Evolutionary conservation across 495 filamentous ascomycete genomes (phyloP).

Genomic region (Pseudomonodictys pantanalensis): DNA sequence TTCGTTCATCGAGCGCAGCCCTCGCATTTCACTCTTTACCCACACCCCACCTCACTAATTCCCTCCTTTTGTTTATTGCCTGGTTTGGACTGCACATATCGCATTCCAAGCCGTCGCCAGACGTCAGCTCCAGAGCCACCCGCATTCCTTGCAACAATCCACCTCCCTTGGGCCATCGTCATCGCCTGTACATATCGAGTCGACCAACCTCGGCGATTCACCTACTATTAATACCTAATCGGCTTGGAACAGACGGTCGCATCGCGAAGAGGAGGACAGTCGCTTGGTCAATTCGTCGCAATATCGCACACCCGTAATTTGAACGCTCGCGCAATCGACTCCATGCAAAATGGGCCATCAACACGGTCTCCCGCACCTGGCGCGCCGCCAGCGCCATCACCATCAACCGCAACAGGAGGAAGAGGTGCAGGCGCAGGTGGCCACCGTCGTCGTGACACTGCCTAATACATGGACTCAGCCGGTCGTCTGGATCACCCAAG

Average conservation of each 20-base stretch:
- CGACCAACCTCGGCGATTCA: neutral
- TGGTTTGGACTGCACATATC: neutral
- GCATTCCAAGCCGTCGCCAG: slow-evolving; percentile 24
- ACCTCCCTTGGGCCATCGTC: slow-evolving; percentile 8
- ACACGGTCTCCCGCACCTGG: slow-evolving; percentile 12
- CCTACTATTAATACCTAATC: slow-evolving; percentile 12
- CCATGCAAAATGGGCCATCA: slow-evolving; percentile 7
- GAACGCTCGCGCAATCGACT: neutral
- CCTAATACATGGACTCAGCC: slow-evolving; percentile 55
- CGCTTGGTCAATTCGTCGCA: neutral
- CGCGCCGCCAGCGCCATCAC: slow-evolving; percentile 7
- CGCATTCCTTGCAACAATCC: slow-evolving; percentile 29
- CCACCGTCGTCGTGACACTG: slow-evolving; percentile 52
- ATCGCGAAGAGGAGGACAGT: neutral
- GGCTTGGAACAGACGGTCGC: neutral
- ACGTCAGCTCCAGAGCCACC: slow-evolving; percentile 9
- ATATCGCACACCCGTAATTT: neutral
- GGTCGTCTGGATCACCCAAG: slow-evolving; percentile 54
- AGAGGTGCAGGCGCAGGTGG: slow-evolving; percentile 10
- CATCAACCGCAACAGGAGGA: slow-evolving; percentile 6
- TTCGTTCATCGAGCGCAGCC: slow-evolving; percentile 37
- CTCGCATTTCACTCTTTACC: slow-evolving; percentile 35
- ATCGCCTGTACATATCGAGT: slow-evolving; percentile 15
- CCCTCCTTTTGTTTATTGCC: slow-evolving; percentile 25
- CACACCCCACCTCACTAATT: slow-evolving; percentile 12